A percentile compares a stretch with the other conserved stretches of the same genome.
Evolutionary conservation across 23 red algal species (phyloP).

Genomic region (Agarophyton chilense): DNA sequence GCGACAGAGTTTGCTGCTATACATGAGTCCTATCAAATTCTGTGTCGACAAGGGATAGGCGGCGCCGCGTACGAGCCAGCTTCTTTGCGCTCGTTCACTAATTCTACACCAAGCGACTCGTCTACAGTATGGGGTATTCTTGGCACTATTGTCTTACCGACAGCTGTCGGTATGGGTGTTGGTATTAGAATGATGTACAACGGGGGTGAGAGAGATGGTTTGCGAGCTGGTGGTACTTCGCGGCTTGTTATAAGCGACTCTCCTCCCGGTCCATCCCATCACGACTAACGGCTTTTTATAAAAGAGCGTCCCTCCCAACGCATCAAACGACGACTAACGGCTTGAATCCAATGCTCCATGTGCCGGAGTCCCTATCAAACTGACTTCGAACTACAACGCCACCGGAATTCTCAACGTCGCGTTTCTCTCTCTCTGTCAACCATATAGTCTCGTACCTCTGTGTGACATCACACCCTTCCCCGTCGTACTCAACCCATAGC

Average conservation of each 20-base stretch:
- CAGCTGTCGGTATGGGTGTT: conserved; percentile 53
- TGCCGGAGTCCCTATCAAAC: background rate
- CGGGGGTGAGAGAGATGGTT: conserved; percentile 41
- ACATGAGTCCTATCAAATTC: conserved; percentile 41
- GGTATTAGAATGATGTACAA: conserved; percentile 56
- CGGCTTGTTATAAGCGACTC: background rate
- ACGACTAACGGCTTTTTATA: background rate
- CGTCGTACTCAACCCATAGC: conserved; percentile 64
- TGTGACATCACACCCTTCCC: background rate
- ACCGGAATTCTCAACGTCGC: background rate
- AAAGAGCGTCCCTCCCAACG: background rate
- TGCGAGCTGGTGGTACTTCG: conserved; percentile 58
- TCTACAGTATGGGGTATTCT: conserved; percentile 45
- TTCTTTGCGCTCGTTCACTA: conserved; percentile 42
- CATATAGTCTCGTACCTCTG: conserved; percentile 27
- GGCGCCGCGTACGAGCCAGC: conserved; percentile 11
- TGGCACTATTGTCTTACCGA: conserved; percentile 46
- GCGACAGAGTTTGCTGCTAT: conserved; percentile 43
- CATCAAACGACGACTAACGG: background rate
- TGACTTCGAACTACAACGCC: background rate
- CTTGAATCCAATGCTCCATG: conserved; percentile 23
- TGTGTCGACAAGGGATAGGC: background rate
- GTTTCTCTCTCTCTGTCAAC: background rate
- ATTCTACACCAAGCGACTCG: background rate
- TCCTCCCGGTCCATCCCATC: background rate